Evolutionary conservation across 305 asterid species (phyloP), one percentile per base, ranked within the genome.

Genomic region (Rubia balearica): DNA sequence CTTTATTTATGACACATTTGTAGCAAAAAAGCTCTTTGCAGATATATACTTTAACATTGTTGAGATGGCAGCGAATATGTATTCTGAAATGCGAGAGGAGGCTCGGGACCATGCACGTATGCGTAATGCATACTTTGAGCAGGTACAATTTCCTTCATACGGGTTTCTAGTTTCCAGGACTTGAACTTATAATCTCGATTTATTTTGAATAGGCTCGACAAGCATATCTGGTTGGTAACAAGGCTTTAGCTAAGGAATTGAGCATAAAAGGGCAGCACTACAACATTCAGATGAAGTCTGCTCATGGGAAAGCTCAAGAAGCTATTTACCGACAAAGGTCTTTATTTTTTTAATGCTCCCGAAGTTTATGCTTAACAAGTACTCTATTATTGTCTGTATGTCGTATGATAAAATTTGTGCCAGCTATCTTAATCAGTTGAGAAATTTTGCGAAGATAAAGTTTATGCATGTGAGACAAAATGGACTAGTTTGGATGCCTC

Each of bases 81-180:
- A 89, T 72, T 70, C 97, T 79, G 98, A 85, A 64, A 85, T 80
- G 87, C 87, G 88, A 81, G 98, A 85, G 77, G 98, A 89, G 67
- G 96, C 96, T 81, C 92, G 95, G 75, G 98, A 86, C 76, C 96
- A 89, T 82, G 97, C 95, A 71, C 90, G 90, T 21, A 46, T 88
- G 45, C 96, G 90, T 30, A 88, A 90, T 83, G 90, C 86, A n/a
- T 93, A 86, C 84, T 85, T 86, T 74, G 98, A 93, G 78, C 97
- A 93, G 98, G 97, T 92, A 83, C 45, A 27, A 6, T 45, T 17
- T 12, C 3, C 62, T 8, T 8, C 3, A 5, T 59, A n/a, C 14
- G 62, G 3, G 7, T 21, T 43, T 19, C 14, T 48, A 27, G 45
- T 56, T 61, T 1, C 3, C 1, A 12, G n/a, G 45, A 41, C 43